Percentiles rank a stretch among this genome's conserved stretches.
phyloP scores from a whole-genome alignment of 208 protist species.

The Novymonas esmeraldas region DNA sequence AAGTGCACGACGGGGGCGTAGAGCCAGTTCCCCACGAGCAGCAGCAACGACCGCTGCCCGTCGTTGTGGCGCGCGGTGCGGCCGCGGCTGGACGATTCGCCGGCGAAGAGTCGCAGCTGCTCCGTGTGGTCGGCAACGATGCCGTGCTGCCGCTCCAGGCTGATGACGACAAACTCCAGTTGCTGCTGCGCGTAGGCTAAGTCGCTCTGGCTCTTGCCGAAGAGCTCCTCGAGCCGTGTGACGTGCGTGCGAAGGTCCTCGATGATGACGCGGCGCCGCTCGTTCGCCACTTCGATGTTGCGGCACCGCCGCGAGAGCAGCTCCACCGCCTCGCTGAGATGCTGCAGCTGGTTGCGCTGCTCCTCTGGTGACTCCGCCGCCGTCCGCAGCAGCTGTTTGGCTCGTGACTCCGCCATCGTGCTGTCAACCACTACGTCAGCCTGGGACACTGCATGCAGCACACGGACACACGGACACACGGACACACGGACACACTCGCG shows the following conservation, averaged over 20 bases:
- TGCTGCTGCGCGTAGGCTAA: slow-evolving; percentile 84
- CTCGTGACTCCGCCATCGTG: slow-evolving; percentile 19
- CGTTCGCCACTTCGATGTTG: slow-evolving; percentile 37
- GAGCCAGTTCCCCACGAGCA: slow-evolving; percentile 77
- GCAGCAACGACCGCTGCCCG: slow-evolving; percentile 43
- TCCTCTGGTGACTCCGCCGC: slow-evolving; percentile 13
- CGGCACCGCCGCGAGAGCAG: slow-evolving; percentile 29
- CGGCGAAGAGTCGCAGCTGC: slow-evolving; percentile 81
- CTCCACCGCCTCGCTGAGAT: slow-evolving; percentile 16
- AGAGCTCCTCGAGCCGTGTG: slow-evolving; percentile 58
- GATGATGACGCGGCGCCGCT: slow-evolving; percentile 49
- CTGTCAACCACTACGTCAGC: neutral
- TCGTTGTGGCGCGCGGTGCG: neutral
- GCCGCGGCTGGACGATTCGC: slow-evolving; percentile 61
- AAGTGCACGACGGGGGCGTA: slow-evolving; percentile 84
- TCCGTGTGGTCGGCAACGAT: slow-evolving; percentile 88
- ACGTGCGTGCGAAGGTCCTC: slow-evolving; percentile 53
- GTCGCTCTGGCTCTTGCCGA: slow-evolving; percentile 72
- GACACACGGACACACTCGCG: too few species aligned
- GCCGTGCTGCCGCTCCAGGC: slow-evolving; percentile 69
- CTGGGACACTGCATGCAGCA: neutral
- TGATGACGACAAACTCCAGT: slow-evolving; percentile 82
- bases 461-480: too few species aligned
- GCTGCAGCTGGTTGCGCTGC: slow-evolving; percentile 11
- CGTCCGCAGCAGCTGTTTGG: slow-evolving; percentile 1